These are phyloP conservation scores for Cyphellophora europaea DNA, from an alignment of 2,329 filamentous ascomycete genomes.

Conservation along the genomic window DNA sequence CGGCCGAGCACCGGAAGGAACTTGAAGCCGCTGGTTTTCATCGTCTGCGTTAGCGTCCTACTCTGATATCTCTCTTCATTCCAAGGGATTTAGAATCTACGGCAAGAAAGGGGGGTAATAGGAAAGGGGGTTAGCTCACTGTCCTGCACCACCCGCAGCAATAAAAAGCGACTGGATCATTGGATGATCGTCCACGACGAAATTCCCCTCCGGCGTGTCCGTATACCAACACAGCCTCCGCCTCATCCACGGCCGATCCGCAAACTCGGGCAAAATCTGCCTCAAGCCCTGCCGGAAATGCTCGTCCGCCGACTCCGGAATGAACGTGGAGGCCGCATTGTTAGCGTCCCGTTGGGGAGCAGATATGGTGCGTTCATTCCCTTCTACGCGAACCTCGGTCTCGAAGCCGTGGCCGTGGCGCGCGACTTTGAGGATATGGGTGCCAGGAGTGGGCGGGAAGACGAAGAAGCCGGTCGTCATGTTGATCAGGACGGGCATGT, in stretches of 20 bases:
- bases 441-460: conserved; percentile 41
- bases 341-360: conserved; percentile 27
- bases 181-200: conserved; percentile 61
- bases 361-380: conserved; percentile 19
- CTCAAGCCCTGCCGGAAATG: conserved; percentile 52
- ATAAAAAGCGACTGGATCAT: conserved; percentile 39
- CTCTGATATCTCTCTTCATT: neutral
- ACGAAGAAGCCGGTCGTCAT: conserved; percentile 42
- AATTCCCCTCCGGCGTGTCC: conserved; percentile 62
- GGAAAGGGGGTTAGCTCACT: conserved; percentile 21
- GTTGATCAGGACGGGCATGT: conserved; percentile 54
- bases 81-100: neutral
- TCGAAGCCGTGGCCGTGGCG: conserved; percentile 60
- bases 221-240: conserved; percentile 67
- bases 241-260: conserved; percentile 48
- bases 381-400: conserved; percentile 28
- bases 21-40: conserved; percentile 51
- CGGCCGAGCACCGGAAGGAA: conserved; percentile 58
- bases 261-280: conserved; percentile 53
- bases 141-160: conserved; percentile 42
- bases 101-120: neutral
- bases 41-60: neutral
- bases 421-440: conserved; percentile 56
- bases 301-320: conserved; percentile 46
- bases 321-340: conserved; percentile 28